A percentile compares a stretch with the other conserved stretches of the same genome.
Evolutionary conservation across 106 monocot genomes (phyloP).

Genomic region (Acorus calamus): DNA sequence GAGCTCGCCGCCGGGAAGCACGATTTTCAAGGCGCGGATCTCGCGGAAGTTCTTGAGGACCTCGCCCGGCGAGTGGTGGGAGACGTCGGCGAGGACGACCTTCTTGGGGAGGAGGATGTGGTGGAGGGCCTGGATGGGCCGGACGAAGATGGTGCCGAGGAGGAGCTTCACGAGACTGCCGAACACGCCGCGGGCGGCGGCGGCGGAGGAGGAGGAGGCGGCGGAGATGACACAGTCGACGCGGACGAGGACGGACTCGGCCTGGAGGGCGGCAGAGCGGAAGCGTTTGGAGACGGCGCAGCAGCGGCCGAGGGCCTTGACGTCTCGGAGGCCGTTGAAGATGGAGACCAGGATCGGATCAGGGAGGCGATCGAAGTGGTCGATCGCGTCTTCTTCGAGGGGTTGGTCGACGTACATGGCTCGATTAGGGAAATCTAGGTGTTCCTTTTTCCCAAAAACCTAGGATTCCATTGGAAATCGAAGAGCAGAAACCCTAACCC

Average conservation of each 20-base stretch:
- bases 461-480: no score
- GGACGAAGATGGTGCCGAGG: no score
- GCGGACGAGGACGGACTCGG: constrained; percentile 2
- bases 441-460: no score
- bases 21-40: constrained; percentile 6
- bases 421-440: no score
- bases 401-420: no score
- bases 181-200: not conserved
- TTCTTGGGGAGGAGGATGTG: not conserved
- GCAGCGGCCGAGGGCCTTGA: constrained; percentile 9
- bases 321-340: constrained; percentile 6
- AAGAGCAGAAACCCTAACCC: no score
- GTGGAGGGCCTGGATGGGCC: not conserved
- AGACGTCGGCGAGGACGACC: constrained; percentile 3
- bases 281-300: constrained; percentile 9
- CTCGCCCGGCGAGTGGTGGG: constrained; percentile 6
- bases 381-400: not conserved
- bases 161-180: no score
- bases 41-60: constrained; percentile 10
- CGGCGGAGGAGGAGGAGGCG: not conserved
- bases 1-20: constrained; percentile 8
- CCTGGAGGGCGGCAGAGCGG: constrained; percentile 1
- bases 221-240: constrained; percentile 7
- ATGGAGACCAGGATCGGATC: constrained; percentile 5
- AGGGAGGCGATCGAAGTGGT: constrained; percentile 4